Evolutionary conservation across 2,329 filamentous ascomycete genomes (phyloP).

Genomic region (Chaetomium sp.): DNA sequence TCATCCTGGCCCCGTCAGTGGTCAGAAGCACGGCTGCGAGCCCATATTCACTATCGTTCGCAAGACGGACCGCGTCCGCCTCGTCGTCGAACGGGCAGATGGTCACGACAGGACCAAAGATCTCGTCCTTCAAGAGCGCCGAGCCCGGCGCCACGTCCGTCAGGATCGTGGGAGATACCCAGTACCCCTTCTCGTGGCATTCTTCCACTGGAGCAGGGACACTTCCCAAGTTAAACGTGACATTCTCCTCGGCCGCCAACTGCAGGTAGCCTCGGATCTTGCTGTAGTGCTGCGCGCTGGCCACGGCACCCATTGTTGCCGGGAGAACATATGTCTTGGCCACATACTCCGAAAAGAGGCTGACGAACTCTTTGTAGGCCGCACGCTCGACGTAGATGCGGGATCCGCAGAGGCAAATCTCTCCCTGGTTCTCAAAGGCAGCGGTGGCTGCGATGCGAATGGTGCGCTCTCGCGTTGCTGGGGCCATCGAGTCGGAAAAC

Average conservation of each 20-base stretch:
- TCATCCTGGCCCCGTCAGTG: constrained; percentile 37
- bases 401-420: constrained; percentile 45
- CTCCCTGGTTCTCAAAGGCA: constrained; percentile 42
- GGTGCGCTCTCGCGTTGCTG: constrained; percentile 49
- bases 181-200: constrained; percentile 33
- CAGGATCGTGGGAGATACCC: constrained; percentile 38
- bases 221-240: constrained; percentile 33
- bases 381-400: constrained; percentile 55
- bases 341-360: constrained; percentile 33
- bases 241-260: constrained; percentile 33
- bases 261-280: constrained; percentile 37
- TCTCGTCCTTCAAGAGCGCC: constrained; percentile 43
- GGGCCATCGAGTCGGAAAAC: constrained; percentile 51
- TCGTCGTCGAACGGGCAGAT: constrained; percentile 43
- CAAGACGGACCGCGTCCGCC: constrained; percentile 35
- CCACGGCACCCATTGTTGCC: constrained; percentile 38
- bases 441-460: constrained; percentile 49
- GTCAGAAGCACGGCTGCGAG: constrained; percentile 40
- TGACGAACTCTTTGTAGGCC: constrained; percentile 47
- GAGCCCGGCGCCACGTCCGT: constrained; percentile 35
- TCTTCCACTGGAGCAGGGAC: constrained; percentile 29
- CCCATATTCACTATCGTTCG: constrained; percentile 39
- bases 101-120: constrained; percentile 48
- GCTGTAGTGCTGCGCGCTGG: constrained; percentile 37
- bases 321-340: constrained; percentile 31